Conservation (phyloP, 257 asterid genomes). For the Cinchona pubescens region DNA sequence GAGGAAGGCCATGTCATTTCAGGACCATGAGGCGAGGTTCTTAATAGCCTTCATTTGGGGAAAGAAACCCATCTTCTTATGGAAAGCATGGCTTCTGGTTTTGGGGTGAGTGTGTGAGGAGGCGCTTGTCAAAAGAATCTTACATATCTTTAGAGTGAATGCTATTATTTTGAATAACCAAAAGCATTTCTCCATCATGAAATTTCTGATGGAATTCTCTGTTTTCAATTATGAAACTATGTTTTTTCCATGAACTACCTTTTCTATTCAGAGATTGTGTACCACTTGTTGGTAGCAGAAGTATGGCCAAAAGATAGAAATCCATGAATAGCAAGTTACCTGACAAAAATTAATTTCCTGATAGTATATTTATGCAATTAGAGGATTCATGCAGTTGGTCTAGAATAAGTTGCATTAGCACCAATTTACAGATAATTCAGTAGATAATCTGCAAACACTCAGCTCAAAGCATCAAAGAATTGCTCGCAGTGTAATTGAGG, state of each 20-base stretch:
- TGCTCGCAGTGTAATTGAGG: background rate
- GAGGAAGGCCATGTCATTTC: no score
- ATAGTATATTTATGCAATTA: background rate
- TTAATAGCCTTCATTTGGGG: no score
- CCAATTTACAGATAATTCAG: background rate
- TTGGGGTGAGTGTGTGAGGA: background rate
- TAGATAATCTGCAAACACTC: background rate
- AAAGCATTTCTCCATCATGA: background rate
- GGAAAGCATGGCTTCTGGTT: no score
- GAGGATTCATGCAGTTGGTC: background rate
- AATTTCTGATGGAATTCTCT: background rate
- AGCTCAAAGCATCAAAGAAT: background rate
- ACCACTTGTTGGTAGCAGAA: background rate
- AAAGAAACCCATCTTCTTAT: no score
- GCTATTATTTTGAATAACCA: background rate
- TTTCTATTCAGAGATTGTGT: background rate
- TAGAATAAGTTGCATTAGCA: background rate
- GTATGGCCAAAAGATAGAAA: background rate
- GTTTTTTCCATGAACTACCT: background rate
- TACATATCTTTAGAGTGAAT: background rate
- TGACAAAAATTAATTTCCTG: no score
- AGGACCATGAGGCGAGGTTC: no score
- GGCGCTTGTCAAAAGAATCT: background rate
- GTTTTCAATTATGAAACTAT: no score
- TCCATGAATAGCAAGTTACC: background rate